Percentiles rank a stretch among this genome's conserved stretches.
phyloP scores from a whole-genome alignment of 2,329 filamentous ascomycete genomes.

The Botrytis paeoniae region DNA sequence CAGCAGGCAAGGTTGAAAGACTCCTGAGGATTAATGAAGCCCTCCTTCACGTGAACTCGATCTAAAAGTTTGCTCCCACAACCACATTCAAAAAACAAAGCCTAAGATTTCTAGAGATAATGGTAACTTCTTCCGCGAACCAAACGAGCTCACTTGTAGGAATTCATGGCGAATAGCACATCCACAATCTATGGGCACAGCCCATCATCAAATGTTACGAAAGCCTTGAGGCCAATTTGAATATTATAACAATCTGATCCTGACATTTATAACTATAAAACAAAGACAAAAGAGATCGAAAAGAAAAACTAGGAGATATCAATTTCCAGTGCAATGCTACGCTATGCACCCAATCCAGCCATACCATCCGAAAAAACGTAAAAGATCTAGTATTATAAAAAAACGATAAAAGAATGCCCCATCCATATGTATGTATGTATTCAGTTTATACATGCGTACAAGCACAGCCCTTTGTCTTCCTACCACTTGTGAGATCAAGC shows the following conservation, averaged over 20 bases:
- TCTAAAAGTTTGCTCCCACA: not conserved
- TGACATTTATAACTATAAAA: not conserved
- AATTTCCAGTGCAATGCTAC: slow-evolving; percentile 12
- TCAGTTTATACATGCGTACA: slow-evolving; percentile 8
- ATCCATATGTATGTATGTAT: slow-evolving; percentile 4
- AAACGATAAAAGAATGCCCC: not conserved
- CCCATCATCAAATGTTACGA: not conserved
- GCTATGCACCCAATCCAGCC: slow-evolving; percentile 12
- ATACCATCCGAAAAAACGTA: not conserved
- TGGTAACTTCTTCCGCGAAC: not conserved
- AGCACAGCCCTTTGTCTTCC: not conserved
- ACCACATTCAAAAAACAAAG: not conserved
- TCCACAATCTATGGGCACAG: not conserved
- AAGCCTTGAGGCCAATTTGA: not conserved
- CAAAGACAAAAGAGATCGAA: not conserved
- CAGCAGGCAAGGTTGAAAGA: not conserved
- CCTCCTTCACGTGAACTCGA: not conserved
- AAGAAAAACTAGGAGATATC: not conserved
- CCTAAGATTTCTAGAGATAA: not conserved
- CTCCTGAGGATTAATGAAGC: not conserved
- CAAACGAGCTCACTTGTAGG: not conserved
- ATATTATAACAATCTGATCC: not conserved
- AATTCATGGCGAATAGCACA: not conserved
- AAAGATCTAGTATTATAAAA: slow-evolving; percentile 14
- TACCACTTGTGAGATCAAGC: not conserved